Evolutionary conservation across 805 yeast species (phyloP), one percentile per base, ranked within the genome.

Genomic region (Ogataea haglerorum): DNA sequence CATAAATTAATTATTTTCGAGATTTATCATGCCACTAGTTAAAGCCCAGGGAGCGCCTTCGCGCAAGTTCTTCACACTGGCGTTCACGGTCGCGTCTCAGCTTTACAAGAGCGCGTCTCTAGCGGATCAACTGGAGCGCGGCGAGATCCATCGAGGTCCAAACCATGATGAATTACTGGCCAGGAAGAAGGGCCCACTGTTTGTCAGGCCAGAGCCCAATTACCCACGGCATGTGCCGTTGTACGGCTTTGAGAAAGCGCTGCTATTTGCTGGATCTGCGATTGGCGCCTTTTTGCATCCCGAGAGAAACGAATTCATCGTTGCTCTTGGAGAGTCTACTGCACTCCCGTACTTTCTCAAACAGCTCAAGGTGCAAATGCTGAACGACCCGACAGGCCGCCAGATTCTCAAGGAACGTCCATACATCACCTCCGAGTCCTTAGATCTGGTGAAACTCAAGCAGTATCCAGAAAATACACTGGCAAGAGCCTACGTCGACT

Each of bases 291-390:
- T 69, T 53, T 68, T 76, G 36, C 89, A 84, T 54, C 95, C 93
- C 5, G 88, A 82, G 52, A 64, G 81, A 41, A 86, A 86, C 43
- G 78, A 77, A 45, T 80, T 82, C 53, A 83, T 85, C 43, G 89
- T 83, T 16, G 89, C 85, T 27, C 68, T 85, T 51, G 99, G 99
- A 1, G 99, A 93, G 59, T 80, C 91, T 12, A 84, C 96, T 0
- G 95, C 96, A 6, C 69, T 84, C 29, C 80, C 83, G 8, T 73
- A 71, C 22, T 78, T 89, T 24, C 70, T 95, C 38, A 70, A 69
- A 15, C 63, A 70, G 12, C 62, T 93, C 42, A 78, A 87, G 51
- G 68, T 69, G 19, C 76, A 76, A 46, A 91, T 93, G 97, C 72
- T 93, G 13, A 56, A 72, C 29, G 89, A 86, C 56, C 72, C 76